Conservation (phyloP, 176 grass and related monocot species). For the Oryza punctata region DNA sequence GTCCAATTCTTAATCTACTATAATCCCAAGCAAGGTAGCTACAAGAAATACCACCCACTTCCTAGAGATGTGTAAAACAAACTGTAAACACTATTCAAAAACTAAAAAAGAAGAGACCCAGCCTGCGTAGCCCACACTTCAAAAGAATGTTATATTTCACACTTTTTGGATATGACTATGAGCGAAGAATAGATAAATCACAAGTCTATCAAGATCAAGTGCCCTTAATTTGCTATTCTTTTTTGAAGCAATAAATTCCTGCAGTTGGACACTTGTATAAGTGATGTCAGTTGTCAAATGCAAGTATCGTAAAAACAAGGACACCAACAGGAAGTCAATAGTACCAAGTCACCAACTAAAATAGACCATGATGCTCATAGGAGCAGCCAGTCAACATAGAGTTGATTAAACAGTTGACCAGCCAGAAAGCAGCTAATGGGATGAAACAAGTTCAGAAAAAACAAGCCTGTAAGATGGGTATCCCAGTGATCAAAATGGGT, state of each 20-base stretch:
- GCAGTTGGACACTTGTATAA: not conserved
- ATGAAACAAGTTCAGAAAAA: conserved; percentile 13
- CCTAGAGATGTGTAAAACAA: not conserved
- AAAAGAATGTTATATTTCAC: not conserved
- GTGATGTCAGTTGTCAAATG: not conserved
- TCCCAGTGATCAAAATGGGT: not conserved
- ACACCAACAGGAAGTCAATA: not conserved
- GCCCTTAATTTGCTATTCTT: conserved; percentile 10
- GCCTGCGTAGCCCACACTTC: not conserved
- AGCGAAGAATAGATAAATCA: conserved; percentile 19
- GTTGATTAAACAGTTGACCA: not conserved
- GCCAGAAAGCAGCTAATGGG: conserved; percentile 1
- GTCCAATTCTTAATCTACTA: not conserved
- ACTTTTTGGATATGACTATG: conserved; percentile 4
- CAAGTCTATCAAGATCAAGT: not conserved
- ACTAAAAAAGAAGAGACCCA: not conserved
- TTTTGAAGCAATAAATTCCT: not conserved
- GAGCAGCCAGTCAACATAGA: not conserved
- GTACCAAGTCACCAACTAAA: not conserved
- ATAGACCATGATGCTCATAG: not conserved
- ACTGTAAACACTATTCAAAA: not conserved
- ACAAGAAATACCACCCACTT: not conserved
- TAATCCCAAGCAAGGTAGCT: not conserved
- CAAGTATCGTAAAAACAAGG: not conserved
- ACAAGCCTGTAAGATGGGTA: not conserved